Conservation (phyloP, 768 basidiomycete genomes). For the Tephrocybe sp. region DNA sequence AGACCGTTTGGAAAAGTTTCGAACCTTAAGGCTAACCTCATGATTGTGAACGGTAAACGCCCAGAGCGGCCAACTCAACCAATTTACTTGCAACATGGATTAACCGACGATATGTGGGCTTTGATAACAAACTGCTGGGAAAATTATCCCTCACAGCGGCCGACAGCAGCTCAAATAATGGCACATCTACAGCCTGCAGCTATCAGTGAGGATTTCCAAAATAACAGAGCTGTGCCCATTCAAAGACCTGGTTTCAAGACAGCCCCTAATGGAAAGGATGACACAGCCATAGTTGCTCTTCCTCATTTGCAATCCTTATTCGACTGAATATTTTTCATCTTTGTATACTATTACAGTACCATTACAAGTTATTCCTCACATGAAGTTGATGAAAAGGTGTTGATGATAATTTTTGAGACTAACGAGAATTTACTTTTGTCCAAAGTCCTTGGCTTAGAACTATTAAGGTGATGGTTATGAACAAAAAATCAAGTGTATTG, state of each 20-base stretch:
- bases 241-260: neutral
- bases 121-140: conserved; percentile 6
- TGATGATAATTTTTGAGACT: no score
- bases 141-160: neutral
- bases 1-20: neutral
- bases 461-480: no score
- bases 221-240: neutral
- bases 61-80: neutral
- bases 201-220: neutral
- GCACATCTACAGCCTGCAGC: neutral
- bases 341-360: no score
- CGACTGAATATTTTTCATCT: no score
- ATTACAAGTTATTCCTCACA: no score
- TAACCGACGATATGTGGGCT: neutral
- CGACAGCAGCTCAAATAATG: neutral
- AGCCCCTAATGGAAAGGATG: neutral
- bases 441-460: no score
- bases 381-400: no score
- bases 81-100: neutral
- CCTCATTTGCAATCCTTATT: neutral
- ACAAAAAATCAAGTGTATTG: neutral
- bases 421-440: no score
- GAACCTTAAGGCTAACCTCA: neutral
- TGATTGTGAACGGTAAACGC: neutral
- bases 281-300: neutral